Evolutionary conservation across 1,139 yeast genomes (phyloP), one percentile per base, ranked within the genome.

Genomic region (Geotrichum bryndzae): DNA sequence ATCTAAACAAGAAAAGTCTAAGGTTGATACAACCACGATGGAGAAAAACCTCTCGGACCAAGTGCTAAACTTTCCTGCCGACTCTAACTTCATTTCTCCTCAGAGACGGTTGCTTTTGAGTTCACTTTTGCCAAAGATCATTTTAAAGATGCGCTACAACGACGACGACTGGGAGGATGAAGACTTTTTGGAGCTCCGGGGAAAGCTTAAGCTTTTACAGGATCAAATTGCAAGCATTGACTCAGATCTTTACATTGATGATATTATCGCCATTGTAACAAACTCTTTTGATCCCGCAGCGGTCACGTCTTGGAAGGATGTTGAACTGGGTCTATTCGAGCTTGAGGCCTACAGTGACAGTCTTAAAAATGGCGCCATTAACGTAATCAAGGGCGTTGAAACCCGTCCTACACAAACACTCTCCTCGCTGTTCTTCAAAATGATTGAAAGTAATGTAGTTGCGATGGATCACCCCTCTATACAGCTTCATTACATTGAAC

Each of bases 311-410:
- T 92, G 98, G 98, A 83, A 90, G 69, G 84, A 83, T 51, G 79
- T 90, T 41, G 99, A 95, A 74, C 80, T 95, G 66, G 98, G 97
- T 1, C 77, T 95, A 58, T 91, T 80, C 71, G 95, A 92, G 73
- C 80, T 94, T 69, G 83, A 85, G 63, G 87, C 86, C 66, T 85
- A 87, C 67, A 87, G 92, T 61, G 99, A 92, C 66, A 84, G 89
- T 62, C 79, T 92, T 64, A 84, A 90, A 73, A 88, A 85, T 69
- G 89, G 88, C 67, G 74, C 87, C 15, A 83, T 90, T 71, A 84
- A 86, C 64, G 74, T 86, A 25, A 88, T 89, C 33, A 84, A 86
- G 73, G 82, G 88, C 55, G 61, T 76, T 59, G 73, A 71, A 33
- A 61, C 73, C 10, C 64, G 68, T 5, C 70, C 73, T 3, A 60